A percentile compares a stretch with the other conserved stretches of the same genome.
Conservation (phyloP, 1,284 basidiomycete genomes). For the Pisolithus thermaeus region DNA sequence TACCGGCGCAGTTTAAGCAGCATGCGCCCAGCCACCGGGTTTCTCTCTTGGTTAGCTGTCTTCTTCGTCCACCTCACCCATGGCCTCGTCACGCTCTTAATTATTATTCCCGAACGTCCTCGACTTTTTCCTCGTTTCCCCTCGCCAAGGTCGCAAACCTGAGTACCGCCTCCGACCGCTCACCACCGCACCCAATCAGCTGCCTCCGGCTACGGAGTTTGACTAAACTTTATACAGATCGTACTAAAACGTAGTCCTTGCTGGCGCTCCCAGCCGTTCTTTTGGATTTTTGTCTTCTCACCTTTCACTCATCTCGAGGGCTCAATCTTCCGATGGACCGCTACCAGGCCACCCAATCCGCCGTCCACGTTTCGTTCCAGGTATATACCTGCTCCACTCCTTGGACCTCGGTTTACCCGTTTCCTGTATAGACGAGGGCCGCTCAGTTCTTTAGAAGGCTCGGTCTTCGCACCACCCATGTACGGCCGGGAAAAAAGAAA, state of each 20-base stretch:
- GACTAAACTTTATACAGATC: constrained; percentile 18
- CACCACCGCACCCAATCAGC: not conserved
- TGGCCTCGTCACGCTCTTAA: too few species aligned
- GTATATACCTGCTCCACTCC: constrained; percentile 20
- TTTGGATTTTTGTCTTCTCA: constrained; percentile 6
- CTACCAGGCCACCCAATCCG: constrained; percentile 19
- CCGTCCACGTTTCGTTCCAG: constrained; percentile 24
- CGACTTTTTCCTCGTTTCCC: too few species aligned
- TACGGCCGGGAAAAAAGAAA: constrained; percentile 13
- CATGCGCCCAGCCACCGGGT: too few species aligned
- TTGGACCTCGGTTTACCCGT: constrained; percentile 12
- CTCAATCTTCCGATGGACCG: constrained; percentile 19
- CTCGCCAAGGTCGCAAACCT: not conserved
- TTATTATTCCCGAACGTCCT: too few species aligned
- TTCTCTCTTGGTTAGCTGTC: too few species aligned
- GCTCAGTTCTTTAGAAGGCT: constrained; percentile 38
- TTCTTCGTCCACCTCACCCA: too few species aligned
- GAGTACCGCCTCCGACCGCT: not conserved
- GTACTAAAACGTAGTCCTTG: constrained; percentile 24
- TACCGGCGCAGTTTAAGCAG: too few species aligned
- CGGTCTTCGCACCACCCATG: constrained; percentile 28
- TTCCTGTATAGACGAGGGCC: constrained; percentile 23
- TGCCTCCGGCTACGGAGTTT: constrained; percentile 11
- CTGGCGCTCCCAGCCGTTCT: constrained; percentile 14
- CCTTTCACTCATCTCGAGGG: constrained; percentile 3